Evolutionary conservation across 306 rosid species (phyloP).

Genomic region (Aeschynomene evenia): DNA sequence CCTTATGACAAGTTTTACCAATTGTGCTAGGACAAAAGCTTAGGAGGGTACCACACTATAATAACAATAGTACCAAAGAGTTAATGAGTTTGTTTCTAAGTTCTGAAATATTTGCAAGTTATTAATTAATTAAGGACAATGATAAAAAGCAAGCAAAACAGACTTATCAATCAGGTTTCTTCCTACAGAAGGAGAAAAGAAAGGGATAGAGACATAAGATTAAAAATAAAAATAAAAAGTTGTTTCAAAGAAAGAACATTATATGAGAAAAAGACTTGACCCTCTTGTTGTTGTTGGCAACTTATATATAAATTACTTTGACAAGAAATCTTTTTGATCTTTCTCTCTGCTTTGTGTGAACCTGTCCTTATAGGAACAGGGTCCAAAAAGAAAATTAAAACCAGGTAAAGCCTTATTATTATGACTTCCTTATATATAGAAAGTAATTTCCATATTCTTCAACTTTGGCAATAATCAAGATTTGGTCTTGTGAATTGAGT

Average conservation of each 20-base stretch:
- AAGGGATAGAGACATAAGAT: conserved; percentile 42
- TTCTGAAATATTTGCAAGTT: conserved; percentile 37
- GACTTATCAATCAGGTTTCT: conserved; percentile 45
- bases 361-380: conserved; percentile 37
- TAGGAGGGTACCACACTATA: conserved; percentile 29
- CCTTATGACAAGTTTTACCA: conserved; percentile 39
- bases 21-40: conserved; percentile 50
- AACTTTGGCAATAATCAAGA: conserved; percentile 7
- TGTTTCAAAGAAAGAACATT: conserved; percentile 32
- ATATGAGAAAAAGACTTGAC: conserved; percentile 51
- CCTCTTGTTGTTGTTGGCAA: conserved; percentile 39
- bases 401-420: conserved; percentile 41
- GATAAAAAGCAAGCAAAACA: conserved; percentile 42
- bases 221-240: too few species aligned
- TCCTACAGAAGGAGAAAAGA: conserved; percentile 47
- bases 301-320: conserved; percentile 45
- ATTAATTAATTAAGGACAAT: conserved; percentile 32
- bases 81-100: conserved; percentile 44
- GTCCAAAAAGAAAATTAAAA: conserved; percentile 15
- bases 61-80: background rate
- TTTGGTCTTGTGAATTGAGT: conserved; percentile 30
- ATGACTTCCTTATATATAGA: conserved; percentile 6
- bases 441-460: conserved; percentile 28
- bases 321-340: conserved; percentile 64
- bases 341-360: conserved; percentile 29